Evolutionary conservation across 2,329 filamentous ascomycete species (phyloP).

Genomic region (Geosmithia morbida): DNA sequence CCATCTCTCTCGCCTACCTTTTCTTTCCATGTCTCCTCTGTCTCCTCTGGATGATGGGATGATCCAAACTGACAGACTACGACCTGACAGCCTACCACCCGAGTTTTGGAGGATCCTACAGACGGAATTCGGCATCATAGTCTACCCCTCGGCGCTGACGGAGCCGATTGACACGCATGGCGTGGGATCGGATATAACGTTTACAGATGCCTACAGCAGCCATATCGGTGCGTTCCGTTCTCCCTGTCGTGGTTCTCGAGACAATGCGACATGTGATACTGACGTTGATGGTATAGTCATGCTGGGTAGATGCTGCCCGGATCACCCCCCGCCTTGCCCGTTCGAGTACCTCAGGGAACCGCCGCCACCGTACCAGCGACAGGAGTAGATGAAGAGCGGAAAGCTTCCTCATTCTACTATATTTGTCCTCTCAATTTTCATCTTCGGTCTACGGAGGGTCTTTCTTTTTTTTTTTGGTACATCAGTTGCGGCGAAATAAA

Average conservation of each 20-base stretch:
- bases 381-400: background rate
- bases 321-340: slow-evolving; percentile 19
- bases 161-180: slow-evolving; percentile 18
- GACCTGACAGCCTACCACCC: slow-evolving; percentile 14
- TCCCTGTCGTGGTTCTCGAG: background rate
- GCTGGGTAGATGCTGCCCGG: slow-evolving; percentile 12
- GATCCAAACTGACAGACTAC: background rate
- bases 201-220: slow-evolving; percentile 19
- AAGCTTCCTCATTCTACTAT: too few species aligned
- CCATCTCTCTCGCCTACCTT: background rate
- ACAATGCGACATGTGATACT: background rate
- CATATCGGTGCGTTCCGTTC: slow-evolving; percentile 16
- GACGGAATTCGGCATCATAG: slow-evolving; percentile 22
- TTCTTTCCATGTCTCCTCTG: too few species aligned
- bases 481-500: too few species aligned
- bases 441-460: too few species aligned
- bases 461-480: too few species aligned
- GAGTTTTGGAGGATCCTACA: slow-evolving; percentile 23
- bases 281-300: slow-evolving; percentile 13
- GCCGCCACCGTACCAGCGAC: slow-evolving; percentile 17
- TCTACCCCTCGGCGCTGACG: slow-evolving; percentile 22
- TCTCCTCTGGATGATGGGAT: too few species aligned
- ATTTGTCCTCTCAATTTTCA: too few species aligned
- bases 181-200: slow-evolving; percentile 17
- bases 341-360: slow-evolving; percentile 22